Evolutionary conservation across 176 grass and related monocot genomes (phyloP).

Genomic region (Areca catechu): DNA sequence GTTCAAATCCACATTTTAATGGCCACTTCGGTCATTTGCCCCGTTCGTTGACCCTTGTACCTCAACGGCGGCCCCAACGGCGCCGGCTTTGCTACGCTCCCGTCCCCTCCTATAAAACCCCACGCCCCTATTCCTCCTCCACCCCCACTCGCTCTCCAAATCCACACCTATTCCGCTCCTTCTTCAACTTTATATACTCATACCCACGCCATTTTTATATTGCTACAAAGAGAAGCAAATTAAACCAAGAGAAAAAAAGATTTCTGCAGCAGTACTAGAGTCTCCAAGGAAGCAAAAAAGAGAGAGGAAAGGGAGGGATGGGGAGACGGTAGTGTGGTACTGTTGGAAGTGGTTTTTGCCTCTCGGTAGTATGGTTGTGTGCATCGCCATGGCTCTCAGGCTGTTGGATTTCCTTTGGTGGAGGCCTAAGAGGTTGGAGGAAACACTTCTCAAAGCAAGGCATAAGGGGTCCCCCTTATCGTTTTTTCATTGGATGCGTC

Average conservation of each 20-base stretch:
- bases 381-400: slow-evolving; percentile 39
- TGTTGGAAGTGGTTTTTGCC: slow-evolving; percentile 15
- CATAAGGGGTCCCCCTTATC: slow-evolving; percentile 60
- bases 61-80: slow-evolving; percentile 24
- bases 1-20: not conserved
- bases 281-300: too few species aligned
- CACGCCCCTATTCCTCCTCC: not conserved
- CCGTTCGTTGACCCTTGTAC: slow-evolving; percentile 46
- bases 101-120: slow-evolving; percentile 7
- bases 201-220: slow-evolving; percentile 15
- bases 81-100: slow-evolving; percentile 33
- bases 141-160: slow-evolving; percentile 12
- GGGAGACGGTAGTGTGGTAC: not conserved
- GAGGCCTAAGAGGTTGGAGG: slow-evolving; percentile 55
- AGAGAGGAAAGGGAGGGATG: too few species aligned
- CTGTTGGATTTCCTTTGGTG: slow-evolving; percentile 69
- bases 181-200: slow-evolving; percentile 39
- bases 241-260: slow-evolving; percentile 5
- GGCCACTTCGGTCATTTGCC: not conserved
- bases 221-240: slow-evolving; percentile 11
- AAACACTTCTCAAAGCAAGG: slow-evolving; percentile 71
- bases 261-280: too few species aligned
- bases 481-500: slow-evolving; percentile 55
- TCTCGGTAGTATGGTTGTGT: slow-evolving; percentile 29
- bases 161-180: not conserved